A percentile compares a stretch with the other conserved stretches of the same genome.
Conservation (phyloP, 2,329 filamentous ascomycete species). For the Colletotrichum limetticola region DNA sequence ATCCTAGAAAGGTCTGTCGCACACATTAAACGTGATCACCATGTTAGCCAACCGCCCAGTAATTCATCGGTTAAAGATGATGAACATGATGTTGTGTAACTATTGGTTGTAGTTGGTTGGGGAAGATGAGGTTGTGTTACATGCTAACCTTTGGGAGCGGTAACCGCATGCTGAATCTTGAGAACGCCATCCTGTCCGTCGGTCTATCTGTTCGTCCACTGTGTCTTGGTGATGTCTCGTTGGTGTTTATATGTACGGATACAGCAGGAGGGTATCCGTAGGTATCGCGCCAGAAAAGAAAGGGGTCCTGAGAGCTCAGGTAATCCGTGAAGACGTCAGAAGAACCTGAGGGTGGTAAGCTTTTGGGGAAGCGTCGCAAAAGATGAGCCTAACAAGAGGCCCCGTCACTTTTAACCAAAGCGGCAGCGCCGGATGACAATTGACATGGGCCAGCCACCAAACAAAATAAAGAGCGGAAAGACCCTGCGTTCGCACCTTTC, state of each 20-base stretch:
- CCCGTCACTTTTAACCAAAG: constrained; percentile 21
- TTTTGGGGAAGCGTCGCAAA: not conserved
- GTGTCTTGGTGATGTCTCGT: not conserved
- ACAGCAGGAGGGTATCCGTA: not conserved
- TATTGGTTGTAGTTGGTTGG: not conserved
- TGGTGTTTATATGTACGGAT: not conserved
- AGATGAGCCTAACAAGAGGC: not conserved
- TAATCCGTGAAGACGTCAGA: not conserved
- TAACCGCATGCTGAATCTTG: constrained; percentile 38
- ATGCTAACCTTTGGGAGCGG: constrained; percentile 42
- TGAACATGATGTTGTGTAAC: not conserved
- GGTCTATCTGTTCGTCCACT: not conserved
- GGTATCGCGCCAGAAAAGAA: constrained; percentile 12
- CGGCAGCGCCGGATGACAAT: constrained; percentile 30
- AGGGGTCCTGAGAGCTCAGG: constrained; percentile 15
- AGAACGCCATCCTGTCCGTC: constrained; percentile 18
- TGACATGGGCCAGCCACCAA: not conserved
- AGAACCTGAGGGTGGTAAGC: not conserved
- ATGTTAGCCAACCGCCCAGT: constrained; percentile 1
- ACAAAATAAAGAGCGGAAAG: constrained; percentile 26
- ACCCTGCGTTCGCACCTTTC: constrained; percentile 23
- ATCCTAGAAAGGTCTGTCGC: constrained; percentile 81
- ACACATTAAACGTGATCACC: not conserved
- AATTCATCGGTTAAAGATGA: not conserved
- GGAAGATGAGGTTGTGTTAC: not conserved